Percentiles rank a stretch among this genome's conserved stretches.
phyloP scores from a whole-genome alignment of 257 asterid genomes.

The Cordia subcordata region DNA sequence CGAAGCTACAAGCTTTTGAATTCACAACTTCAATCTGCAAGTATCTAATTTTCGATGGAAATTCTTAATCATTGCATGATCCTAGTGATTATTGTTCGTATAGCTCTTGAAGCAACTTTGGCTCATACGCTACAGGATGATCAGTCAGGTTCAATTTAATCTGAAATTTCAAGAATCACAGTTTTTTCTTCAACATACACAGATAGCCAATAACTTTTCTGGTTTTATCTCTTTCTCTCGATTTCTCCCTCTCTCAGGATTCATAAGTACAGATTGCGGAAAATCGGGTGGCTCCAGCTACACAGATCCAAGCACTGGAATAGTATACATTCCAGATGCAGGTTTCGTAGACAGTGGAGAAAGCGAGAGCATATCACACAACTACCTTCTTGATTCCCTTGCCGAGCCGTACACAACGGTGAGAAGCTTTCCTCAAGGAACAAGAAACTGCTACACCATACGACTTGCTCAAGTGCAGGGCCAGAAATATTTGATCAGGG shows the following conservation, averaged over 20 bases:
- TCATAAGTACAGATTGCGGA: conserved; percentile 30
- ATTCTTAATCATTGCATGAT: not conserved
- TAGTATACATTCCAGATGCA: conserved; percentile 15
- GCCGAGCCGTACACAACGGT: not conserved
- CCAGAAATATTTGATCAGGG: conserved; percentile 17
- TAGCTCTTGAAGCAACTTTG: not conserved
- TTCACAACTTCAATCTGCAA: not conserved
- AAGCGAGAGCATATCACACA: not conserved
- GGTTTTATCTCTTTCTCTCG: not conserved
- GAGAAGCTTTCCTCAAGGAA: conserved; percentile 25
- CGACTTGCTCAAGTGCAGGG: conserved; percentile 9
- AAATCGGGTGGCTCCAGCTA: conserved; percentile 11
- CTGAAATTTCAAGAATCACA: not conserved
- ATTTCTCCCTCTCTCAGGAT: conserved; percentile 9
- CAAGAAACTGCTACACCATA: conserved; percentile 21
- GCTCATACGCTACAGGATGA: not conserved
- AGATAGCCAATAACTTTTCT: not conserved
- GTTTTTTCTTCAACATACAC: not conserved
- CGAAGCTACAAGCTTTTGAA: too few species aligned
- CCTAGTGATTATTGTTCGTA: not conserved
- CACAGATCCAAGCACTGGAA: conserved; percentile 6
- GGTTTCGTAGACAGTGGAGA: conserved; percentile 10
- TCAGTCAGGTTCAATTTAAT: not conserved
- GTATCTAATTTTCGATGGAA: not conserved
- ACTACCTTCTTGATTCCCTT: conserved; percentile 1